Conservation (phyloP, 257 asterid species). For the Salvia hispanica region DNA sequence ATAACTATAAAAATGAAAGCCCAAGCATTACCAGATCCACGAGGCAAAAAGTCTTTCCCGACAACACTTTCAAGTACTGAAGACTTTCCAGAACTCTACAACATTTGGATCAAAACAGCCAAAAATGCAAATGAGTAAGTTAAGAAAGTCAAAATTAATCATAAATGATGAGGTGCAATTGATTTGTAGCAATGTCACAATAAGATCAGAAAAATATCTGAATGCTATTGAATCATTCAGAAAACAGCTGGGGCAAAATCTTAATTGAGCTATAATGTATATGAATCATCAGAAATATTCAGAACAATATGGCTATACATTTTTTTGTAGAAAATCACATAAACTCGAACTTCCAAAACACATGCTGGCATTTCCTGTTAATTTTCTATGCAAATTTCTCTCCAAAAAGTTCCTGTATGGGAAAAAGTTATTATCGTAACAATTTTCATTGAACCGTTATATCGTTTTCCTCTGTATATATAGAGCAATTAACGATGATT, state of each 20-base stretch:
- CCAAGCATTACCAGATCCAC: slow-evolving; percentile 83
- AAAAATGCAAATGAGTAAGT: slow-evolving; percentile 16
- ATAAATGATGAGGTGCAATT: not conserved
- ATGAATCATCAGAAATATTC: not conserved
- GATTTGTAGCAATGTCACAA: slow-evolving; percentile 8
- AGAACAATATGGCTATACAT: not conserved
- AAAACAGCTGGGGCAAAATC: not conserved
- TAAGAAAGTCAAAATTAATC: slow-evolving; percentile 8
- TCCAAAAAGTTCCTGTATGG: not conserved
- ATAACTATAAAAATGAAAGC: not conserved
- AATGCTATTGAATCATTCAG: not conserved
- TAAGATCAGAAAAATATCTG: slow-evolving; percentile 12
- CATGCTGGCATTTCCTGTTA: not conserved
- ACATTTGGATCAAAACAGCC: slow-evolving; percentile 16
- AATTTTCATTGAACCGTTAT: slow-evolving; percentile 8
- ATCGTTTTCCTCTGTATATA: not conserved
- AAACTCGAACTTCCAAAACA: too few species aligned
- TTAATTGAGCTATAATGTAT: not conserved
- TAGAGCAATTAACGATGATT: not conserved
- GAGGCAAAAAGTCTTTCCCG: slow-evolving; percentile 96
- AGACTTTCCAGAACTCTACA: slow-evolving; percentile 96
- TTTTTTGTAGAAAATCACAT: too few species aligned
- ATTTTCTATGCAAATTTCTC: not conserved
- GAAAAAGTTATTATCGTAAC: not conserved
- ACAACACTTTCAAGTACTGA: slow-evolving; percentile 97